These are phyloP conservation scores for Mucor racemosus DNA, from an alignment of 371 early-diverging fungal species.

Conservation along the genomic window DNA sequence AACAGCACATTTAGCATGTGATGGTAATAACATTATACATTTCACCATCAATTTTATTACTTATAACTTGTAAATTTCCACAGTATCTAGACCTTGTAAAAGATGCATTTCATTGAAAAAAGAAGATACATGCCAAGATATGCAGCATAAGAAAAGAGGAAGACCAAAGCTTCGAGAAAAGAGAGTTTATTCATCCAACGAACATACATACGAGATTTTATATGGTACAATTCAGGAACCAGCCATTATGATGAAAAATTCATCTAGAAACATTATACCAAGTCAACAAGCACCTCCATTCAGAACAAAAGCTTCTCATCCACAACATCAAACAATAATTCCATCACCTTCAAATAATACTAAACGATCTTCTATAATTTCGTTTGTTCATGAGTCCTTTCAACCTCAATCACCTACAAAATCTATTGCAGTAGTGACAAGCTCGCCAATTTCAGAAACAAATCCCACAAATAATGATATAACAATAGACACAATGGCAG, in stretches of 20 bases:
- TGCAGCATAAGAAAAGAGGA: constrained; percentile 82
- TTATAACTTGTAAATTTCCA: neutral
- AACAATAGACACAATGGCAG: neutral
- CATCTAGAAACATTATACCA: constrained; percentile 13
- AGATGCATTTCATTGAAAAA: constrained; percentile 77
- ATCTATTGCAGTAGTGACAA: neutral
- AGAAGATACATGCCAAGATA: constrained; percentile 77
- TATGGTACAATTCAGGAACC: constrained; percentile 33
- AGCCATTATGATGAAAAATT: constrained; percentile 15
- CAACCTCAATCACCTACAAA: neutral
- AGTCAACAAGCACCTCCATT: constrained; percentile 15
- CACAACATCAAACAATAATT: neutral
- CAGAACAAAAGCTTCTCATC: neutral
- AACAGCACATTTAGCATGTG: constrained; percentile 56
- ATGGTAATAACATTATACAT: constrained; percentile 34
- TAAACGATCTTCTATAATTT: constrained; percentile 17
- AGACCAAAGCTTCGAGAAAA: constrained; percentile 75
- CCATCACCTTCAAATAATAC: constrained; percentile 2
- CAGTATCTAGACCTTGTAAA: constrained; percentile 77
- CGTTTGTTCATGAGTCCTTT: constrained; percentile 31
- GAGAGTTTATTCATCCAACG: constrained; percentile 21
- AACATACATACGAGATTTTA: constrained; percentile 26
- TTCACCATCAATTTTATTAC: neutral
- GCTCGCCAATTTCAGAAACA: neutral
- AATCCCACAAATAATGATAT: neutral